Evolutionary conservation across 495 filamentous ascomycete genomes (phyloP).

Genomic region (Penicillium taxi): DNA sequence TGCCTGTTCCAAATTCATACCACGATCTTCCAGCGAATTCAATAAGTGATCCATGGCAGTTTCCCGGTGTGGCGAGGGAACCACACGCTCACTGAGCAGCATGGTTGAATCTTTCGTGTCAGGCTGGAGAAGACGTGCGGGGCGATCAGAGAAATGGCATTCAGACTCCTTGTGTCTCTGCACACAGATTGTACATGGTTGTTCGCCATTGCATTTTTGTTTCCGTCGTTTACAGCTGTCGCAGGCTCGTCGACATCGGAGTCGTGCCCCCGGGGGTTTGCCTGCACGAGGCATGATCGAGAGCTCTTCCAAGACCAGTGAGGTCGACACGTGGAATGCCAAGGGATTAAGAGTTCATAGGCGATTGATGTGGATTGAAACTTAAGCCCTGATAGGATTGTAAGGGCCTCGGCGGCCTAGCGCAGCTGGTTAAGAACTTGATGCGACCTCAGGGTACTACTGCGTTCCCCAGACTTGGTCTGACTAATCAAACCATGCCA

Average conservation of each 20-base stretch:
- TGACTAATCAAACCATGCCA: too few relatives aligned
- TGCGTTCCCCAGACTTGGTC: too few relatives aligned
- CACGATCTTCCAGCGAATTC: conserved; percentile 32
- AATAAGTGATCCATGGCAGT: conserved; percentile 36
- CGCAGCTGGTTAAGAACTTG: too few relatives aligned
- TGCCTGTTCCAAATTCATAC: conserved; percentile 29
- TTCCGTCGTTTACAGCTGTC: conserved; percentile 73
- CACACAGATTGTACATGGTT: conserved; percentile 60
- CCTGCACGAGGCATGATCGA: conserved; percentile 39
- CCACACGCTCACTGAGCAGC: conserved; percentile 33
- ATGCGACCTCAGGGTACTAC: too few relatives aligned
- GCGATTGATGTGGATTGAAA: too few relatives aligned
- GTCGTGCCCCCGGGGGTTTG: conserved; percentile 27
- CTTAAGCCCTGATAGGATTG: too few relatives aligned
- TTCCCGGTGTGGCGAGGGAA: conserved; percentile 27
- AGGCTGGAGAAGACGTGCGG: conserved; percentile 32
- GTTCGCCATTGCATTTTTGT: conserved; percentile 70
- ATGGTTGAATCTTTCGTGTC: conserved; percentile 29
- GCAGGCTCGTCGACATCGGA: conserved; percentile 49
- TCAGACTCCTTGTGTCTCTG: conserved; percentile 46
- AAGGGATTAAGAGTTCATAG: too few relatives aligned
- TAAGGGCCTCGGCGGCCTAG: too few relatives aligned
- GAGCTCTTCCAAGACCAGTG: too few relatives aligned
- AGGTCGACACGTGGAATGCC: too few relatives aligned
- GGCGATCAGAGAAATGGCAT: conserved; percentile 39